phyloP scores from a whole-genome alignment of 1,284 basidiomycete species.

The Ceratobasidium sp. region DNA sequence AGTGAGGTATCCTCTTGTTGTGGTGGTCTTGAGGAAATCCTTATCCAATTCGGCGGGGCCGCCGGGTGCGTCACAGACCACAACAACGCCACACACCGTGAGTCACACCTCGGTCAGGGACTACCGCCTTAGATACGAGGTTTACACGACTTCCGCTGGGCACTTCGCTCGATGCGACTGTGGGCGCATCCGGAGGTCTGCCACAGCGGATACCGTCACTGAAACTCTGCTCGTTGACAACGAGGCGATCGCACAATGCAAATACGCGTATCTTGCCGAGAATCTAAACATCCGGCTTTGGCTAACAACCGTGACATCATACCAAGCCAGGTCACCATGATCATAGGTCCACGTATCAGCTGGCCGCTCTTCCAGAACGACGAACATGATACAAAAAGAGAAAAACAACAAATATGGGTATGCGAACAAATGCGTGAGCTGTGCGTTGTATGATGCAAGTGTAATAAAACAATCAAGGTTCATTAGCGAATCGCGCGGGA shows the following conservation, averaged over 20 bases:
- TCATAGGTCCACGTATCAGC: constrained; percentile 33
- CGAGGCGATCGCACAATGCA: background rate
- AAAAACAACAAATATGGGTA: constrained; percentile 14
- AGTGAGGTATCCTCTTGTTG: background rate
- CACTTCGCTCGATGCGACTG: no score
- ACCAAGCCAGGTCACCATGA: constrained; percentile 19
- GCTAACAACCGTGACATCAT: background rate
- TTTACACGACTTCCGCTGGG: background rate
- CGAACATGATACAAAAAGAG: constrained; percentile 25
- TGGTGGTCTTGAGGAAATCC: constrained; percentile 16
- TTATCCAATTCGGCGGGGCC: constrained; percentile 32
- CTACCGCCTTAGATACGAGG: background rate
- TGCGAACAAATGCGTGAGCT: constrained; percentile 38
- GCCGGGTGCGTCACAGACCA: constrained; percentile 36
- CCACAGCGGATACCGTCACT: background rate
- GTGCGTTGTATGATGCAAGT: constrained; percentile 29
- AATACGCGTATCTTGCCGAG: constrained; percentile 18
- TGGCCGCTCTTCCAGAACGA: constrained; percentile 9
- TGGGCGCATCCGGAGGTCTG: background rate
- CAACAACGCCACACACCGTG: constrained; percentile 20
- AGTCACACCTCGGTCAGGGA: constrained; percentile 26
- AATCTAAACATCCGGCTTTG: background rate
- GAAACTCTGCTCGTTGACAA: background rate
- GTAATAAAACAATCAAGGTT: constrained; percentile 30
- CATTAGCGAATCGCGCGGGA: constrained; percentile 18